Conservation (phyloP, 768 basidiomycete genomes). For the Agaricus blazei region DNA sequence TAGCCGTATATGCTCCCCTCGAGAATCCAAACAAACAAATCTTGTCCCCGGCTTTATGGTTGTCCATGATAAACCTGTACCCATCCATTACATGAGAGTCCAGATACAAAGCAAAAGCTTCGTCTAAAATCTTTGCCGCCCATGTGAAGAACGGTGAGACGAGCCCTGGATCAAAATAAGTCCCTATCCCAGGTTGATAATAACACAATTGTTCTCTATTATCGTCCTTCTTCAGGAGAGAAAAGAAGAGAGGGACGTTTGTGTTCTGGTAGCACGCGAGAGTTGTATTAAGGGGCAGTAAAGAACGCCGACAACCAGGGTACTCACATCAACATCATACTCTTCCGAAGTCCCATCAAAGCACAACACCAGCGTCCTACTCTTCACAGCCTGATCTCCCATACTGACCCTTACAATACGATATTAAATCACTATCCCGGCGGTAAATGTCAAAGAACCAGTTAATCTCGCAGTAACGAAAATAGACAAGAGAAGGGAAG, state of each 20-base stretch:
- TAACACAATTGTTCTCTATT: slow-evolving; percentile 56
- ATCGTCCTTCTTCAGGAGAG: slow-evolving; percentile 58
- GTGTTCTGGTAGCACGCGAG: slow-evolving; percentile 38
- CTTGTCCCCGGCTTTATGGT: slow-evolving; percentile 66
- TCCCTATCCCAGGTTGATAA: slow-evolving; percentile 60
- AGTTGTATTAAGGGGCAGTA: not conserved
- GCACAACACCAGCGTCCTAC: slow-evolving; percentile 54
- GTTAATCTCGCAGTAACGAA: too few species aligned
- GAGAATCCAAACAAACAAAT: slow-evolving; percentile 82
- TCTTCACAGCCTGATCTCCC: not conserved
- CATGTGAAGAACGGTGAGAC: slow-evolving; percentile 57
- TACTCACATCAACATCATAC: slow-evolving; percentile 41
- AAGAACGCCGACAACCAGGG: not conserved
- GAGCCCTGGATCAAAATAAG: slow-evolving; percentile 56
- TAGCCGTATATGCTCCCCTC: slow-evolving; percentile 47
- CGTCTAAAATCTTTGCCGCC: slow-evolving; percentile 57
- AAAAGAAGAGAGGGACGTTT: slow-evolving; percentile 68
- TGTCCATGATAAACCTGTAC: slow-evolving; percentile 76
- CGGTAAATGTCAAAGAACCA: too few species aligned
- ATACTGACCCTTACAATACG: not conserved
- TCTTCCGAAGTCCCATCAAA: slow-evolving; percentile 65
- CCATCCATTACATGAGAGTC: slow-evolving; percentile 70
- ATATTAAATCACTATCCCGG: not conserved
- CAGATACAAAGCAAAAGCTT: slow-evolving; percentile 75
- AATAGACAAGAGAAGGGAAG: too few species aligned